phyloP scores from a whole-genome alignment of 768 basidiomycete genomes.

The Leccinum disarticulatum region DNA sequence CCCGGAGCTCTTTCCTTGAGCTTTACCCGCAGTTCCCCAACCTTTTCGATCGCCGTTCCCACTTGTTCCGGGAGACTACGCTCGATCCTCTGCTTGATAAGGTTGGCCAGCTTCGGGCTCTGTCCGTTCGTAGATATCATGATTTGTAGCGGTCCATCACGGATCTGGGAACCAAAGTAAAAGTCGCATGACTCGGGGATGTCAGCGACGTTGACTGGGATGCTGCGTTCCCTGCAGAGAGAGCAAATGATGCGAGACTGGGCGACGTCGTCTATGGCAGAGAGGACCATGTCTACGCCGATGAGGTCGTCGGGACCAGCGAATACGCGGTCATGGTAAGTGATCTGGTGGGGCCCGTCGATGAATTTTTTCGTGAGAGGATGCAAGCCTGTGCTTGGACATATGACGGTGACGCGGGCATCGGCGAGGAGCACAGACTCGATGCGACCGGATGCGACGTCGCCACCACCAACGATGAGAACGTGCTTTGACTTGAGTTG shows the following conservation, averaged over 20 bases:
- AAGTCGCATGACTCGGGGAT: slow-evolving; percentile 96
- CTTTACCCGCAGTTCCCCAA: slow-evolving; percentile 70
- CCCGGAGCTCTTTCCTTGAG: slow-evolving; percentile 82
- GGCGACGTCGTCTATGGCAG: slow-evolving; percentile 84
- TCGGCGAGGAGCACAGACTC: slow-evolving; percentile 82
- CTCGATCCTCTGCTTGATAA: slow-evolving; percentile 73
- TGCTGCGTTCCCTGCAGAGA: slow-evolving; percentile 61
- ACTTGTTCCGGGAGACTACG: slow-evolving; percentile 65
- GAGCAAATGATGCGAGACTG: slow-evolving; percentile 71
- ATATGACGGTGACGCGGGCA: slow-evolving; percentile 74
- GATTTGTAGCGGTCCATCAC: slow-evolving; percentile 87
- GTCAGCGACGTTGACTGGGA: slow-evolving; percentile 96
- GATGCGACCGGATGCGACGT: slow-evolving; percentile 86
- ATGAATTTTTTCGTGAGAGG: slow-evolving; percentile 56
- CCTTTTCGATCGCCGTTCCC: slow-evolving; percentile 75
- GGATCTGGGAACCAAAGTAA: slow-evolving; percentile 94
- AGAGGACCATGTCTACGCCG: slow-evolving; percentile 82
- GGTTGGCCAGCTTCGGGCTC: slow-evolving; percentile 85
- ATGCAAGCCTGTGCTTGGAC: slow-evolving; percentile 67
- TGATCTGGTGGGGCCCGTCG: slow-evolving; percentile 47
- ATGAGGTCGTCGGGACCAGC: slow-evolving; percentile 62
- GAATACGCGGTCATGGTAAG: slow-evolving; percentile 71
- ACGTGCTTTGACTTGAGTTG: slow-evolving; percentile 83
- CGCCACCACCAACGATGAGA: slow-evolving; percentile 92
- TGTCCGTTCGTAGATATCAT: slow-evolving; percentile 96